Evolutionary conservation across 169 alveolate genomes (phyloP).

Genomic region (Fabrea salina): DNA sequence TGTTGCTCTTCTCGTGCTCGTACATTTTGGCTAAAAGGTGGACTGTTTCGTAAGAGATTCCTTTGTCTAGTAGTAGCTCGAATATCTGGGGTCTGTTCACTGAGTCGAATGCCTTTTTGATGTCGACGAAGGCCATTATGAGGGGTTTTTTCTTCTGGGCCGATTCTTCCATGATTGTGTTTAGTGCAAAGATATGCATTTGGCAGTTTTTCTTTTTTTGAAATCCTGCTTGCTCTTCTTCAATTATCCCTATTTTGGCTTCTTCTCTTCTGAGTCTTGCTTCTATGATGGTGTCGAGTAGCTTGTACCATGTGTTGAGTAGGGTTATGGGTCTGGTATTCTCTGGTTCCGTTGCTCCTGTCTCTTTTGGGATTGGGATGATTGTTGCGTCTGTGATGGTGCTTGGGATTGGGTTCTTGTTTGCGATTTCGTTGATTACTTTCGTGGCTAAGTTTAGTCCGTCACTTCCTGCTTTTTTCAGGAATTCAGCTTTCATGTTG

Average conservation of each 20-base stretch:
- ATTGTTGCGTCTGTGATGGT: neutral
- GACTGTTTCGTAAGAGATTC: neutral
- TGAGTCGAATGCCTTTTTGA: slow-evolving; percentile 4
- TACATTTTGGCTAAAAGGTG: neutral
- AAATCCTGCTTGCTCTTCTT: slow-evolving; percentile 3
- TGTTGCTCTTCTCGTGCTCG: neutral
- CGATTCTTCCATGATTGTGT: neutral
- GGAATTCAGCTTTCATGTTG: neutral
- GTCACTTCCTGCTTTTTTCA: neutral
- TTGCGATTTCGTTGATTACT: neutral
- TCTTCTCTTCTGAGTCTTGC: neutral
- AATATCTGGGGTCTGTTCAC: neutral
- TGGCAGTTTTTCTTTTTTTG: neutral
- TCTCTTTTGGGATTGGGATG: neutral
- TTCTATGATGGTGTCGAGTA: neutral
- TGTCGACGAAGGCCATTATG: neutral
- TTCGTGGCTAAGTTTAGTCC: neutral
- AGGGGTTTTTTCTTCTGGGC: neutral
- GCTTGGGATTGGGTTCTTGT: neutral
- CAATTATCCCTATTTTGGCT: neutral
- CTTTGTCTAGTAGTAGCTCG: neutral
- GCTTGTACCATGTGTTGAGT: neutral
- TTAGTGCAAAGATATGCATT: neutral
- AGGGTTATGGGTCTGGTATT: neutral
- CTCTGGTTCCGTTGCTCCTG: neutral